These are phyloP conservation scores for Solanum medicagineum DNA, from an alignment of 257 asterid species.

Conservation along the genomic window DNA sequence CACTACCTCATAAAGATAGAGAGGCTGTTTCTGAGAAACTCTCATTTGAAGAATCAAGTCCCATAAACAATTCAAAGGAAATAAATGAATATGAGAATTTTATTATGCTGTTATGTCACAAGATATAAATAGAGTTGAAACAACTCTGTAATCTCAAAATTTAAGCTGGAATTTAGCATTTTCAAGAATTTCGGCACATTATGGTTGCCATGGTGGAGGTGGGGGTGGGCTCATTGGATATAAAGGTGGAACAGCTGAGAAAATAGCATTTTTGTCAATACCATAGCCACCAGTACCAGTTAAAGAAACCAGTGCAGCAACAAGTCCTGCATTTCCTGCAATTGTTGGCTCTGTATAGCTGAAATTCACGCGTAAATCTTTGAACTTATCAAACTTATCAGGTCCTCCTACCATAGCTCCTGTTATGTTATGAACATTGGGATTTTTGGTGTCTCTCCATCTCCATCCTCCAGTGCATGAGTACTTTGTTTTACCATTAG, in stretches of 20 bases:
- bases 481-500: constrained; percentile 30
- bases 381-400: constrained; percentile 56
- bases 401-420: constrained; percentile 98
- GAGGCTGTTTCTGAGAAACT: no score
- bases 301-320: constrained; percentile 74
- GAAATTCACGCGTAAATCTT: constrained; percentile 45
- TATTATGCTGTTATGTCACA: neutral
- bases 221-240: constrained; percentile 62
- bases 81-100: neutral
- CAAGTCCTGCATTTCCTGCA: constrained; percentile 86
- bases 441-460: constrained; percentile 46
- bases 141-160: neutral
- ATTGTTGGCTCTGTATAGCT: constrained; percentile 82
- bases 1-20: neutral
- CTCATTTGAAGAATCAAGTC: no score
- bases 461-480: constrained; percentile 69
- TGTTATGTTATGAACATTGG: constrained; percentile 50
- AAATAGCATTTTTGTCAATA: constrained; percentile 53
- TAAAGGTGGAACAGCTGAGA: constrained; percentile 66
- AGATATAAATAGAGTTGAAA: neutral
- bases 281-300: constrained; percentile 42
- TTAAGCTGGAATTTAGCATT: neutral
- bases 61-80: neutral
- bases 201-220: constrained; percentile 84
- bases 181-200: neutral